A percentile compares a stretch with the other conserved stretches of the same genome.
Conservation (phyloP, 768 basidiomycete genomes). For the Collybiopsis luxurians region DNA sequence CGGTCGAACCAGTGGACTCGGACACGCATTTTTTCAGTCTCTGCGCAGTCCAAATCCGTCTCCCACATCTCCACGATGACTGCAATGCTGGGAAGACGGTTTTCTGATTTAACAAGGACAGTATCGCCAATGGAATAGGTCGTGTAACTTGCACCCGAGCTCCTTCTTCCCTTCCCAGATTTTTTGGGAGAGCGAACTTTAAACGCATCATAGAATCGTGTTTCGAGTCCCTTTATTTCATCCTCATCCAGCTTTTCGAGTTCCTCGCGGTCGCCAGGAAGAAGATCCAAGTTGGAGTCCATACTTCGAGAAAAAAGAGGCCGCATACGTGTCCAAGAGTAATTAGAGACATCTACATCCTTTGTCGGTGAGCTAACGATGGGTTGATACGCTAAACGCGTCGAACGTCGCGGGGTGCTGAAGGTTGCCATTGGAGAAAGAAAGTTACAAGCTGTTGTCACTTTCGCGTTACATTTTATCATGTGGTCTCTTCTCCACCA, state of each 20-base stretch:
- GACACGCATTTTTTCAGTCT: constrained; percentile 45
- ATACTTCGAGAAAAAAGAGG: constrained; percentile 15
- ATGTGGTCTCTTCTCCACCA: neutral
- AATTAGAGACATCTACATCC: neutral
- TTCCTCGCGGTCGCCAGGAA: neutral
- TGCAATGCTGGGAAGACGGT: constrained; percentile 56
- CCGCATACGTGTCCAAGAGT: neutral
- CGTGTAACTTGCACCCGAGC: neutral
- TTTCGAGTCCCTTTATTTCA: constrained; percentile 9
- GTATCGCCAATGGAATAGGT: constrained; percentile 46
- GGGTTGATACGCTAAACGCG: constrained; percentile 26
- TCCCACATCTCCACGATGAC: constrained; percentile 76
- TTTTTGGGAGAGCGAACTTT: constrained; percentile 6
- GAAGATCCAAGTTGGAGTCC: constrained; percentile 21
- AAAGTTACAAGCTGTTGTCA: too few relatives aligned
- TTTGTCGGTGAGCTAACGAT: constrained; percentile 21
- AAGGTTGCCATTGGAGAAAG: constrained; percentile 5
- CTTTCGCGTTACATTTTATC: neutral
- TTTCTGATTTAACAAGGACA: constrained; percentile 32
- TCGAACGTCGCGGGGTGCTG: constrained; percentile 32
- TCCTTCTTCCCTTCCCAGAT: constrained; percentile 15
- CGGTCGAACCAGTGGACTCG: constrained; percentile 77
- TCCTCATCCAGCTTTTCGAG: constrained; percentile 11
- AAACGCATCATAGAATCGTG: constrained; percentile 12
- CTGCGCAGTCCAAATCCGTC: constrained; percentile 21